Base-by-base conservation (phyloP, 208 protist species). In the Balamuthia mandrillaris region DNA sequence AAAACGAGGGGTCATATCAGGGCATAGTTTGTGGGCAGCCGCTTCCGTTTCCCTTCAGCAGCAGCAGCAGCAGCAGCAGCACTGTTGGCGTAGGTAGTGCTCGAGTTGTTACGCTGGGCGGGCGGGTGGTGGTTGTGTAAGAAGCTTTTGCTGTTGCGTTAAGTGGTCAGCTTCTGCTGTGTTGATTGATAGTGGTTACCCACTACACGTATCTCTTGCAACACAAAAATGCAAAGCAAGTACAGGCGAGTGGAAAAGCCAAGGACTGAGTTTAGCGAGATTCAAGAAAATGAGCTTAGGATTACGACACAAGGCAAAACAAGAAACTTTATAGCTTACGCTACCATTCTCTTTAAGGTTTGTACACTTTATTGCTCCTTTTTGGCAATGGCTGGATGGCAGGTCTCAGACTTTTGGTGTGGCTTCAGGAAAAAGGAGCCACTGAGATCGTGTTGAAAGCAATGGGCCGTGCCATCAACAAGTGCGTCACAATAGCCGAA, bases 391-490 rank as follows among this genome's bases (percentile, higher is more conserved):
- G 10, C 60, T 68, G 33, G 6, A 7, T 4, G 75, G 9, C 27
- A 6, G 9, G 33, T 14, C 33, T 29, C 31, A 9, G 7, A 18
- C 18, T 7, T 6, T 37, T 3, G 37, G 21, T 72, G 37, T 45
- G 6, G 37, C 14, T 10, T 5, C 27, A 83, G 37, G 77, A 83
- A 47, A 51, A 54, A 42, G 58, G 63, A 5, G 44, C 54, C 63
- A 68, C 35, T 9, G 47, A 61, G 37, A 52, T 83, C 2, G 42
- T 83, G 6, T 41, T 83, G 4, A 83, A 83, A 52, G 77, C 77
- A 45, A 83, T 83, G 77, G 77, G 77, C 9, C 39, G 77, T 72
- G 77, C 77, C 49, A 83, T 83, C 51, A 83, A 83, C 49, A 83
- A 83, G 33, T 52, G 51, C 24, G 77, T 83, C 27, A 72, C 77